Base-by-base conservation (phyloP, 371 early-diverging fungal species). In the Mortierella sp. region DNA sequence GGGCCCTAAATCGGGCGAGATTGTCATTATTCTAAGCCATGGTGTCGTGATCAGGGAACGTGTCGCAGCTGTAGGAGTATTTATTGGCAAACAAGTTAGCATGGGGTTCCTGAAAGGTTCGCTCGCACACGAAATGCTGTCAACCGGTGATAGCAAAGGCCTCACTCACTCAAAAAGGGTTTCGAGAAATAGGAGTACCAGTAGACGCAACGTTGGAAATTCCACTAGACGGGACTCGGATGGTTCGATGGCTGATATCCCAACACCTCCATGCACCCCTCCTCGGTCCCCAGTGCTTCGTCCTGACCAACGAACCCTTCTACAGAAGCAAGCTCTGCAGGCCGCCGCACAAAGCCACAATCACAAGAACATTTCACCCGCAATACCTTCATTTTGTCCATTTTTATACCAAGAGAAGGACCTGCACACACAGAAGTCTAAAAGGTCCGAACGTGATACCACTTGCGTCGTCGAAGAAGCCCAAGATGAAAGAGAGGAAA, bases 51-150 rank as follows among this genome's bases (percentile, higher is more conserved):
- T 81, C 55, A 60, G 69, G 41, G 76, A 75, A 21, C 65, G 52
- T 10, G 81, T 72, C 6, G 81, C 81, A 1, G 83, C 78, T 13
- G 78, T 83, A 1, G 83, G 83, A 3, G 78, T 83, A 3, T 77
- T 83, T 58, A 83, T 83, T 24, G 83, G 83, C 16, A 77, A 78
- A 45, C 67, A 83, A 33, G 78, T 83, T 24, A 68, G 71, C 48
- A 78, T 83, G 83, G 79, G 75, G 0, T 83, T 83, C 48, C 57
- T 83, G 55, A 83, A 78, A 28, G 83, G 83, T 2, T 81, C 81
- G 0, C 69, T 77, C 10, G 73, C 77, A 5, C 70, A 63, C 7
- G 83, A 79, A 57, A 70, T 79, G 71, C 43, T 79, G 10, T 74
- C 79, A 13, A 66, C 70, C 2, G 72, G 21, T 15, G 71, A 15